A percentile compares a stretch with the other conserved stretches of the same genome.
Conservation (phyloP, 495 filamentous ascomycete species). For the Cercophora newfieldiana region DNA sequence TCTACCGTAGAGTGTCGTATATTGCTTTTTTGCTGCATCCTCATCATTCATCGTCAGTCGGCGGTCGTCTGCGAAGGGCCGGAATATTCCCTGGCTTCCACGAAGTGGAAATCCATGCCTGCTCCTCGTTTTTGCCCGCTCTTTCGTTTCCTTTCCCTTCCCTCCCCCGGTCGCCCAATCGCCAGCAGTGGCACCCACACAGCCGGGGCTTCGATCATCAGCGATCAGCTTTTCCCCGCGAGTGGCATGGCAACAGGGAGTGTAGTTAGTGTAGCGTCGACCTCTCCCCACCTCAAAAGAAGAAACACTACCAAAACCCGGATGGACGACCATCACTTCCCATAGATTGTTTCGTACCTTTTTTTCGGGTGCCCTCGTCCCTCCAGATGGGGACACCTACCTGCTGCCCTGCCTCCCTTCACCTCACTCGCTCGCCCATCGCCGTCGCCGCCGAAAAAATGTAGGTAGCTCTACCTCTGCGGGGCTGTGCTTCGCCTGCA, state of each 20-base stretch:
- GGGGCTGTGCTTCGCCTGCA: slow-evolving; percentile 50
- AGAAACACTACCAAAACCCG: background rate
- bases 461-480: slow-evolving; percentile 26
- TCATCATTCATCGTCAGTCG: slow-evolving; percentile 2
- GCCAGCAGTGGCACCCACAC: background rate
- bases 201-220: background rate
- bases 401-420: background rate
- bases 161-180: background rate
- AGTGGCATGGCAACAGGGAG: background rate
- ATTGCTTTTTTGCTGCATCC: no score
- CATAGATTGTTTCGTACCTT: slow-evolving; percentile 18
- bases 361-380: no score
- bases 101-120: background rate
- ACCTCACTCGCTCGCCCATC: background rate
- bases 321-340: no score
- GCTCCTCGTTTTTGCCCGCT: background rate
- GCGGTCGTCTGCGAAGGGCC: slow-evolving; percentile 7
- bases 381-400: background rate
- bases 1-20: background rate
- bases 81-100: slow-evolving; percentile 9
- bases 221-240: slow-evolving; percentile 1
- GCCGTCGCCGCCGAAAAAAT: slow-evolving; percentile 16
- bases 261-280: background rate
- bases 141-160: background rate
- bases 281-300: background rate